Evolutionary conservation across 2,329 filamentous ascomycete species (phyloP).

Genomic region (Gliomastix tumulicola): DNA sequence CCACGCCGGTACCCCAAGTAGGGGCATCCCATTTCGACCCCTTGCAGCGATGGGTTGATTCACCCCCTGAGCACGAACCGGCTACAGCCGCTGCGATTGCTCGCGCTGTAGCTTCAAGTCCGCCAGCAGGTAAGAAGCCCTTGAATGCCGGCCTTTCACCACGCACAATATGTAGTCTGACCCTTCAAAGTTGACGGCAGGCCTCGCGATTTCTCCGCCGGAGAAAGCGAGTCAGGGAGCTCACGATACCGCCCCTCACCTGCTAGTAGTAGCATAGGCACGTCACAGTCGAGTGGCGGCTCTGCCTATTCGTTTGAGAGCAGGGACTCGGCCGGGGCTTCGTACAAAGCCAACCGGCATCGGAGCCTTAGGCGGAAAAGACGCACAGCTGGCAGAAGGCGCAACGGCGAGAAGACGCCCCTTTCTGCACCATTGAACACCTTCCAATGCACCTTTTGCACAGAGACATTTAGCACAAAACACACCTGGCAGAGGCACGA

Average conservation of each 20-base stretch:
- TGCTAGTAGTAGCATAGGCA: slow-evolving; percentile 46
- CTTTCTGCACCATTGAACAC: slow-evolving; percentile 6
- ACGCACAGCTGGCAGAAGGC: slow-evolving; percentile 1
- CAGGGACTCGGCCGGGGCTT: slow-evolving; percentile 37
- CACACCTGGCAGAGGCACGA: slow-evolving; percentile 45
- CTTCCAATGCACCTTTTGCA: slow-evolving; percentile 40
- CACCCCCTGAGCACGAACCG: slow-evolving; percentile 21
- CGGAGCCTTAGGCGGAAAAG: slow-evolving; percentile 24
- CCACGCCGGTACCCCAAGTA: slow-evolving; percentile 25
- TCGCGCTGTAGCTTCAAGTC: slow-evolving; percentile 13
- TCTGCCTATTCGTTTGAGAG: slow-evolving; percentile 46
- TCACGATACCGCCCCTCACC: slow-evolving; percentile 38
- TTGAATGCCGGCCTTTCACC: slow-evolving; percentile 33
- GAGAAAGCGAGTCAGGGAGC: background rate
- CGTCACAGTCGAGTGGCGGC: slow-evolving; percentile 43
- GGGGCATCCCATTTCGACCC: slow-evolving; percentile 12
- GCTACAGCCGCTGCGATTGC: slow-evolving; percentile 18
- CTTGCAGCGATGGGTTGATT: slow-evolving; percentile 21
- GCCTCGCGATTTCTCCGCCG: background rate
- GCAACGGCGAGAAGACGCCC: slow-evolving; percentile 2
- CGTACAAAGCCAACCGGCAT: slow-evolving; percentile 28
- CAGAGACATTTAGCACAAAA: slow-evolving; percentile 34
- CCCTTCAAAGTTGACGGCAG: background rate
- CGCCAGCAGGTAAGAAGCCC: slow-evolving; percentile 12
- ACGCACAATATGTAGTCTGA: slow-evolving; percentile 5